Conservation (phyloP, 2,329 filamentous ascomycete species). For the Magnaporthiopsis poae region DNA sequence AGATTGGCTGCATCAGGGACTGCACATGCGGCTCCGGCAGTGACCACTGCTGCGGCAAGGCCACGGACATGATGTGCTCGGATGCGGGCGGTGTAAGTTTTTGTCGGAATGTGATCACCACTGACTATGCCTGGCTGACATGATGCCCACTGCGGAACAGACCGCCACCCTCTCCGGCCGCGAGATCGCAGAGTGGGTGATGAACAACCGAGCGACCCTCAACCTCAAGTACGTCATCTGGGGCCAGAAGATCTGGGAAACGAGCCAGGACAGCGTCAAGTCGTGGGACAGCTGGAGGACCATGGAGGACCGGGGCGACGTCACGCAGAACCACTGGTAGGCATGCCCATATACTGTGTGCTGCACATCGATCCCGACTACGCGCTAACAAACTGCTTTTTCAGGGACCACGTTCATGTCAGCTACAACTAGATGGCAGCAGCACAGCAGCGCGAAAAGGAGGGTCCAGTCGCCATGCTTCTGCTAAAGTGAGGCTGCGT, state of each 20-base stretch:
- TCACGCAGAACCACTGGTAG: slow-evolving; percentile 36
- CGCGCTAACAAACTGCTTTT: neutral
- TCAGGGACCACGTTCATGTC: slow-evolving; percentile 4
- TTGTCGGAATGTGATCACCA: too few relatives aligned
- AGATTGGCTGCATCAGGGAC: slow-evolving; percentile 25
- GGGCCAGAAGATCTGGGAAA: slow-evolving; percentile 39
- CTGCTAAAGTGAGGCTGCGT: too few relatives aligned
- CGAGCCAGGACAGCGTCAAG: slow-evolving; percentile 25
- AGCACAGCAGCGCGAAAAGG: too few relatives aligned
- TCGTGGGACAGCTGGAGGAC: slow-evolving; percentile 31
- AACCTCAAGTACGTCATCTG: slow-evolving; percentile 41
- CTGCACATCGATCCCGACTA: neutral
- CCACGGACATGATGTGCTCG: slow-evolving; percentile 29
- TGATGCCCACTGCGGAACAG: slow-evolving; percentile 14
- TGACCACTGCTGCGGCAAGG: slow-evolving; percentile 29
- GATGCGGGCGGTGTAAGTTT: slow-evolving; percentile 28
- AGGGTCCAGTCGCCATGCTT: too few relatives aligned
- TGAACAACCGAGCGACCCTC: slow-evolving; percentile 30
- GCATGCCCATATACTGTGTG: neutral
- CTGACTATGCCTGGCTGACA: neutral
- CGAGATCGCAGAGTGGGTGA: slow-evolving; percentile 38
- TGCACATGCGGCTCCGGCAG: slow-evolving; percentile 24
- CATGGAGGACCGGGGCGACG: slow-evolving; percentile 31
- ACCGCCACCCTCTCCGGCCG: slow-evolving; percentile 27
- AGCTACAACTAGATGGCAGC: slow-evolving; percentile 2